Evolutionary conservation across 23 red algal genomes (phyloP).

Genomic region (Gracilaria gracilis): DNA sequence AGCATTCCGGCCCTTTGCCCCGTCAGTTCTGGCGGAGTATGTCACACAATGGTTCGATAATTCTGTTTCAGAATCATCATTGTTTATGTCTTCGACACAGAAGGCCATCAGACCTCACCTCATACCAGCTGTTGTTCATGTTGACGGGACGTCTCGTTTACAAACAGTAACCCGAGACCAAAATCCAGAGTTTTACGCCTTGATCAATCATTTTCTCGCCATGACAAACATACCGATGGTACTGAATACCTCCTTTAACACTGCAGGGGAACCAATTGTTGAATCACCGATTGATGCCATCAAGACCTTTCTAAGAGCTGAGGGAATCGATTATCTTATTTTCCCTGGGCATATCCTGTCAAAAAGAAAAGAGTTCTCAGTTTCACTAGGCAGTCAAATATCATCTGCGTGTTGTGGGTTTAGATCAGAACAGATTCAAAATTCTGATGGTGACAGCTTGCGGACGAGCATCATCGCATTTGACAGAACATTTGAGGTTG

Average conservation of each 20-base stretch:
- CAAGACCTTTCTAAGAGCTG: constrained; percentile 59
- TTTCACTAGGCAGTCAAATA: neutral
- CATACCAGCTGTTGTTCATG: constrained; percentile 62
- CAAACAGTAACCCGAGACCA: constrained; percentile 57
- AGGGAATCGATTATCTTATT: constrained; percentile 76
- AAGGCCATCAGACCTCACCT: neutral
- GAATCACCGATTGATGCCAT: constrained; percentile 82
- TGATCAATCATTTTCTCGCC: constrained; percentile 54
- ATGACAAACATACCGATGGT: constrained; percentile 73
- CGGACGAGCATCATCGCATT: constrained; percentile 8
- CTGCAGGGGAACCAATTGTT: constrained; percentile 85
- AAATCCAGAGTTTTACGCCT: constrained; percentile 48
- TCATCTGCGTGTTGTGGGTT: constrained; percentile 47
- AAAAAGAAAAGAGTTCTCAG: constrained; percentile 18
- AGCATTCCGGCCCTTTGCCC: constrained; percentile 91
- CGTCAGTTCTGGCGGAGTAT: constrained; percentile 61
- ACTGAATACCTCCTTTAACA: constrained; percentile 91
- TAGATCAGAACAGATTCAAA: constrained; percentile 54
- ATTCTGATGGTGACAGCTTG: constrained; percentile 27
- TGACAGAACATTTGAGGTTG: neutral
- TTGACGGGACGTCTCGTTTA: constrained; percentile 77
- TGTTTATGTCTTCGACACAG: constrained; percentile 77
- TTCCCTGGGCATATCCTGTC: constrained; percentile 49
- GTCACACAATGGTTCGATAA: constrained; percentile 51
- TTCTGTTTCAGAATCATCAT: constrained; percentile 8